Evolutionary conservation across 768 basidiomycete species (phyloP), one percentile per base, ranked within the genome.

Genomic region (Leccinum rimulosum): DNA sequence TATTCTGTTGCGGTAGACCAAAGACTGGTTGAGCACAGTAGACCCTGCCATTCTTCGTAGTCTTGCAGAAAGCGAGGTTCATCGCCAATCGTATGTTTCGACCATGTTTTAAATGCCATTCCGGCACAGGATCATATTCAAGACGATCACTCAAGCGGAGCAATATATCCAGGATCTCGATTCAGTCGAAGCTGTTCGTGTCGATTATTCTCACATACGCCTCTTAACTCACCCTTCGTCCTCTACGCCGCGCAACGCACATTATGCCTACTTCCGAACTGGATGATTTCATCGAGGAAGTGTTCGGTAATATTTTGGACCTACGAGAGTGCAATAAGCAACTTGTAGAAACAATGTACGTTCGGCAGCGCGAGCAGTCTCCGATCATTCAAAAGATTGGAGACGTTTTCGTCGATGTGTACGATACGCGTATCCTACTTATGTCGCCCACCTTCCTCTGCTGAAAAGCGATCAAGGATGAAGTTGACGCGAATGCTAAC

Each of bases 111-210:
- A 22, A 27, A 2, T n/a, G 4, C n/a, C 19, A 56, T 31, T 50
- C 12, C 55, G 50, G 35, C 47, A 19, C 60, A 83, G 83, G 47
- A 81, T 87, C 66, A 95, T 99, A 57, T 87, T 90, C 69, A 93
- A 93, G 68, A 82, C 95, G 38, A 91, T 98, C 63, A 81, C 81
- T 62, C 88, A 92, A 65, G 96, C 98, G 70, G 87, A 93, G 63
- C 89, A 93, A 67, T 97, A 95, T 69, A 76, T 93, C 47, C 85
- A 87, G 56, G 96, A 99, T 68, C 80, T 99, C 8, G 88, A 93
- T 59, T 80, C 86, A 2, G 83, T 97, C 48, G 92, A 96, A 68
- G 77, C 82, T 15, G 86, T 89, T 80, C 15, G 66, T 68, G 19
- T 14, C 33, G 15, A 52, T 47, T 17, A 28, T 27, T 64, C 64